Evolutionary conservation across 768 basidiomycete genomes (phyloP).

Genomic region (Exsudoporus frostii): DNA sequence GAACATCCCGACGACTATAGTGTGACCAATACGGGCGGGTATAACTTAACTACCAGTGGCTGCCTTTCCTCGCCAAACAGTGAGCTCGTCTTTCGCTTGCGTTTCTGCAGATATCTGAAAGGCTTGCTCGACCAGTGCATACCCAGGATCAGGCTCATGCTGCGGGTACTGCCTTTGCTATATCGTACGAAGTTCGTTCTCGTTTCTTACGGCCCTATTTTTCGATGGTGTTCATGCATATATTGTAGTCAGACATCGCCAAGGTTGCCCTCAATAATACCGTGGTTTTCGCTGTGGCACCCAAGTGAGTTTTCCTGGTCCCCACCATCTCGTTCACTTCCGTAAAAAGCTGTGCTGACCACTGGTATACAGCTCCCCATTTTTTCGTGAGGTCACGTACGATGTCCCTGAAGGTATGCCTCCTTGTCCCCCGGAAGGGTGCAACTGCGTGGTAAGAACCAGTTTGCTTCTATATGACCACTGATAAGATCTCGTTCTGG

Average conservation of each 20-base stretch:
- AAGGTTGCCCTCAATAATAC: no score
- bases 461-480: neutral
- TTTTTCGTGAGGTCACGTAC: neutral
- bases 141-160: constrained; percentile 6
- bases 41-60: neutral
- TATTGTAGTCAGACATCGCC: constrained; percentile 1
- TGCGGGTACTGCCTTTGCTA: constrained; percentile 6
- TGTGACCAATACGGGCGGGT: neutral
- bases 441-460: constrained; percentile 3
- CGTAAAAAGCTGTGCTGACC: neutral
- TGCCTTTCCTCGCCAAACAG: constrained; percentile 10
- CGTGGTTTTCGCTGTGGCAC: neutral
- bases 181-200: constrained; percentile 15
- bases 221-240: neutral
- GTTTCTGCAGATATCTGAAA: neutral
- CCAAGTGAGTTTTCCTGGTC: constrained; percentile 3
- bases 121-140: constrained; percentile 7
- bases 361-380: constrained; percentile 9
- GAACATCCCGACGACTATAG: constrained; percentile 1
- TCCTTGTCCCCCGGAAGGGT: constrained; percentile 1
- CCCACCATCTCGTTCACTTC: neutral
- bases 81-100: neutral
- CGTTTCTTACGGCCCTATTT: neutral
- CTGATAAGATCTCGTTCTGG: neutral
- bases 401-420: constrained; percentile 7